Evolutionary conservation across 805 yeast genomes (phyloP), one percentile per base, ranked within the genome.

Genomic region (Allodekkera sacchari): DNA sequence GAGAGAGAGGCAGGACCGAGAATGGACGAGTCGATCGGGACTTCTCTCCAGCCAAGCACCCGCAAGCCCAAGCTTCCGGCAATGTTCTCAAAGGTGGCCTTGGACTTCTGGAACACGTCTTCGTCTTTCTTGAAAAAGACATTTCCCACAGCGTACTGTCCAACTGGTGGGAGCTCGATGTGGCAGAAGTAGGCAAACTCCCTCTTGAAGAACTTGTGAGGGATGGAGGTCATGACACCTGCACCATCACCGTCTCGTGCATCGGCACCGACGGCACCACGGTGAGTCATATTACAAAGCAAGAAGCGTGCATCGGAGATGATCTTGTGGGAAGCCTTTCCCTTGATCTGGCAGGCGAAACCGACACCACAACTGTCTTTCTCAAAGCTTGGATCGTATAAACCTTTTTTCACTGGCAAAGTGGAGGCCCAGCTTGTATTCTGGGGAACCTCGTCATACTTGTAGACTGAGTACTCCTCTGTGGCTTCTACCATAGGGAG

Each of bases 331-430:
- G 94, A 79, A 18, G 77, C 72, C 19, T 67, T 54, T 35, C 96
- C 96, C 58, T 87, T 84, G 63, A 88, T 81, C 64, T 89, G 84
- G 57, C 96, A 84, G 28, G 95, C 84, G 60, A 89, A 89, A 41
- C 98, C 98, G 31, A 92, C 97, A 64, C 98, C 98, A 70, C 98
- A 89, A 30, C 96, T 96, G 53, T 89, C 98, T 51, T 85, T 84
- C 57, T 89, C 98, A 47, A 68, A 74, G 36, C 83, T 92, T 8
- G 97, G 98, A 57, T 92, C 84, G 60, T 89, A 89, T 33, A 89
- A 75, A 22, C 95, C 97, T 60, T 87, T 80, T 44, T 77, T 76
- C 27, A 73, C 71, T 29, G 97, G 97, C 42, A 89, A 67, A 7
- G 92, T 70, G 29, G 81, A 74, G 16, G 96, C 96, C 97, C 97